These are phyloP conservation scores for Plasmodium sp. DNA, from an alignment of 169 alveolate species.

Conservation along the genomic window DNA sequence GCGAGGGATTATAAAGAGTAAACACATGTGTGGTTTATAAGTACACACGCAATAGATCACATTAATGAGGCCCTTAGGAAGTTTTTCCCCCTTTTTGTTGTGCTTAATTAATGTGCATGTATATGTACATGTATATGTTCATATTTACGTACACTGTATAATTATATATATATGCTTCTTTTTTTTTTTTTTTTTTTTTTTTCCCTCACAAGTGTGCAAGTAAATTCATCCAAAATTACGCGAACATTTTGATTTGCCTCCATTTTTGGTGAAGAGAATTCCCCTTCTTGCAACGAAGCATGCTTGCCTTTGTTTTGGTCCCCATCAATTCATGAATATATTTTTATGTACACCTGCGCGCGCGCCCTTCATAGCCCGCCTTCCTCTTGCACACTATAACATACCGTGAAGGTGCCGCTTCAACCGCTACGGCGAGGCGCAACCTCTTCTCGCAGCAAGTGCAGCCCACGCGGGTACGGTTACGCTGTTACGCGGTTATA, in stretches of 20 bases:
- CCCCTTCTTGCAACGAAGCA: not conserved
- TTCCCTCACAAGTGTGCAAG: not conserved
- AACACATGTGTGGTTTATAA: not conserved
- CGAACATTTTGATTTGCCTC: not conserved
- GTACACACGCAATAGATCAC: not conserved
- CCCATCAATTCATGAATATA: not conserved
- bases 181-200: not conserved
- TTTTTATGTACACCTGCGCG: not conserved
- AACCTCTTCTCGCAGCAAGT: not conserved
- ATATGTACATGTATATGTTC: not conserved
- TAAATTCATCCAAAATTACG: not conserved
- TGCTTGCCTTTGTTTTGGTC: not conserved
- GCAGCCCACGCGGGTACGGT: not conserved
- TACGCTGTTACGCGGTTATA: not conserved
- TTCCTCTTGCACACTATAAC: not conserved
- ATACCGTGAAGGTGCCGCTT: not conserved
- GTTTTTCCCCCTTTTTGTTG: not conserved
- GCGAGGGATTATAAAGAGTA: not conserved
- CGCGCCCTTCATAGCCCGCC: not conserved
- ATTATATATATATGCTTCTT: not conserved
- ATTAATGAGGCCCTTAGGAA: not conserved
- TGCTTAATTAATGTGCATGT: not conserved
- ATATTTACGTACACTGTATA: not conserved
- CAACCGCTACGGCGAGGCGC: not conserved
- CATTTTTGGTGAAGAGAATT: not conserved